Conservation (phyloP, 768 basidiomycete genomes). For the Russula griseocarnosa region DNA sequence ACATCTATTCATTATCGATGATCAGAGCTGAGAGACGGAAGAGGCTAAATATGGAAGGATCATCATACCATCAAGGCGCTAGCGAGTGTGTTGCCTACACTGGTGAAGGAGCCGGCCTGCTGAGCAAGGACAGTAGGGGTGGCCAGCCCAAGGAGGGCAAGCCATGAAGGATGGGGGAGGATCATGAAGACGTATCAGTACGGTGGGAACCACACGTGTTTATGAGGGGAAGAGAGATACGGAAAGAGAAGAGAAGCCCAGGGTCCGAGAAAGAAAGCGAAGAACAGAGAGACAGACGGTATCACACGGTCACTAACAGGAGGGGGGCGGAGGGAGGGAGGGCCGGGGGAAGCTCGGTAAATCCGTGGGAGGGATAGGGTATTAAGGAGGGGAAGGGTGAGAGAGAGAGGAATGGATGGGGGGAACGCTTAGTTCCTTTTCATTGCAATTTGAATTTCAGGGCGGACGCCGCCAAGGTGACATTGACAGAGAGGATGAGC, state of each 20-base stretch:
- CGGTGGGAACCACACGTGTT: background rate
- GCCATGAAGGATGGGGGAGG: background rate
- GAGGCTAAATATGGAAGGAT: background rate
- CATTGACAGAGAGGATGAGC: background rate
- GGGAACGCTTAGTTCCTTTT: background rate
- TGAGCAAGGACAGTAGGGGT: background rate
- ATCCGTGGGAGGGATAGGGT: background rate
- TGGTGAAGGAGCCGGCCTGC: background rate
- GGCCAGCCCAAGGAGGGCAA: background rate
- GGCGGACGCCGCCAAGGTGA: background rate
- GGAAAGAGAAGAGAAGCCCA: background rate
- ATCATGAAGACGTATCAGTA: background rate
- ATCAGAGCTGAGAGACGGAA: background rate
- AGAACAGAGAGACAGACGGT: background rate
- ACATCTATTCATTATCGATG: conserved; percentile 4
- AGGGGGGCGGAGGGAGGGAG: background rate
- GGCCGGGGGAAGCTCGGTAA: background rate
- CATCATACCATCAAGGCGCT: conserved; percentile 15
- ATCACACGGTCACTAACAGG: background rate
- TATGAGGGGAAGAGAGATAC: background rate
- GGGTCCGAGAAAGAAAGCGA: background rate
- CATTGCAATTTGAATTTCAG: background rate
- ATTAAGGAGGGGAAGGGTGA: background rate
- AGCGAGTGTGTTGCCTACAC: background rate
- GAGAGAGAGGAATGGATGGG: background rate